Evolutionary conservation across 371 early-diverging fungal genomes (phyloP).

Genomic region (Saksenaea oblongispora): DNA sequence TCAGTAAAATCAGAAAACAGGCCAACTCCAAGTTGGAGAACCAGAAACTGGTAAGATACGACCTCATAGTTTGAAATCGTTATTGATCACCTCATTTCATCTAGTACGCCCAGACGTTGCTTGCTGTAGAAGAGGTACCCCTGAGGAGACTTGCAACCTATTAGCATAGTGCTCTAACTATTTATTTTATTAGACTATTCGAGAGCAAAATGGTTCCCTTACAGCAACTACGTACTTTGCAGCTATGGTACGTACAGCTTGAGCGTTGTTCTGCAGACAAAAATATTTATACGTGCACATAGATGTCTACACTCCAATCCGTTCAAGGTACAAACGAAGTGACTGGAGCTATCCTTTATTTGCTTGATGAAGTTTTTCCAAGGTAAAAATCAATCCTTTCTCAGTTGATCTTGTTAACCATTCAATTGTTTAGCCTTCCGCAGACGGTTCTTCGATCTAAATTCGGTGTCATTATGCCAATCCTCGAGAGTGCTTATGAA

Average conservation of each 20-base stretch:
- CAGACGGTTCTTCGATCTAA: constrained; percentile 66
- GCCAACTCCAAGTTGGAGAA: constrained; percentile 80
- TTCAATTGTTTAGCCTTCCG: constrained; percentile 47
- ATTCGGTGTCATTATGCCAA: constrained; percentile 59
- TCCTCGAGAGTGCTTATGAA: constrained; percentile 61
- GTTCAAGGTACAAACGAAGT: constrained; percentile 51
- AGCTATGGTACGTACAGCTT: constrained; percentile 62
- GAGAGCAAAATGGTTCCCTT: constrained; percentile 67
- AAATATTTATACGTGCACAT: constrained; percentile 23
- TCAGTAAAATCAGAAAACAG: constrained; percentile 63
- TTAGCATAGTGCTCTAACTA: not conserved
- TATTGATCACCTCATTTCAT: not conserved
- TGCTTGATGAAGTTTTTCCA: constrained; percentile 81
- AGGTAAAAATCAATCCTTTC: constrained; percentile 48
- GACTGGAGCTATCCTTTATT: constrained; percentile 71
- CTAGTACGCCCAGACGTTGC: constrained; percentile 72
- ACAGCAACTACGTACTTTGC: constrained; percentile 89
- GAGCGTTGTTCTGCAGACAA: not conserved
- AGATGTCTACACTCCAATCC: constrained; percentile 70
- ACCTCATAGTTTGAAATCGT: not conserved
- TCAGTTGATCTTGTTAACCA: constrained; percentile 19
- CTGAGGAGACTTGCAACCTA: not conserved
- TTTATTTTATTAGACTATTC: constrained; percentile 59
- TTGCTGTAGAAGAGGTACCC: constrained; percentile 84
- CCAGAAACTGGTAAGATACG: constrained; percentile 65